Evolutionary conservation across 441 rosid species (phyloP).

Genomic region (Croton laevigatus): DNA sequence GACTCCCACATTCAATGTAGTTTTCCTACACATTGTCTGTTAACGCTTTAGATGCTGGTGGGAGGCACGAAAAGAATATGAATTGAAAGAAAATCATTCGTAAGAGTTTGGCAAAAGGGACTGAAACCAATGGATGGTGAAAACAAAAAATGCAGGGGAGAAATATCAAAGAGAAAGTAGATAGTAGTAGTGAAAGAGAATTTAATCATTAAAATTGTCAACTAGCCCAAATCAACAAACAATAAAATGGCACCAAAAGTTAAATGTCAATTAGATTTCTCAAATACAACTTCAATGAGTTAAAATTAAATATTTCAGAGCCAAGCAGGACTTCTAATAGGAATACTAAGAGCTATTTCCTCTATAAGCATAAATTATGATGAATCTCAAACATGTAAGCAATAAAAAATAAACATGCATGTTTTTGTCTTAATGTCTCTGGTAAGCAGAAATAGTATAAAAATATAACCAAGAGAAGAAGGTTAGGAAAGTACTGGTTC

Average conservation of each 20-base stretch:
- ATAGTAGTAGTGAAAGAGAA: background rate
- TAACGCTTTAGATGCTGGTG: background rate
- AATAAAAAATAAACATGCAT: background rate
- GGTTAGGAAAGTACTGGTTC: slow-evolving; percentile 25
- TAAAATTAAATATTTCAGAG: background rate
- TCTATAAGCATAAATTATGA: background rate
- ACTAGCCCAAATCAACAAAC: background rate
- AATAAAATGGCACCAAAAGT: background rate
- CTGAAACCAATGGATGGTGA: background rate
- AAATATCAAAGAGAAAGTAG: background rate
- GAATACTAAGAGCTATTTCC: background rate
- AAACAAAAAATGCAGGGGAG: background rate
- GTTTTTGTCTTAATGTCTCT: background rate
- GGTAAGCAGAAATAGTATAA: background rate
- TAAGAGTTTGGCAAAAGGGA: background rate
- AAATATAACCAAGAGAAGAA: background rate
- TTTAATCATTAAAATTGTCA: background rate
- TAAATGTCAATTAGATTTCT: background rate
- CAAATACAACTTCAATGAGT: background rate
- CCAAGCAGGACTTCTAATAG: background rate
- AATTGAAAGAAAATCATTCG: background rate
- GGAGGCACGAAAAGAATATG: background rate
- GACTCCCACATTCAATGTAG: background rate
- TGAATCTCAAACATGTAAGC: background rate
- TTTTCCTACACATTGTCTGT: background rate